Conservation (phyloP, 2,329 filamentous ascomycete species). For the Aspergillus arachidicola region DNA sequence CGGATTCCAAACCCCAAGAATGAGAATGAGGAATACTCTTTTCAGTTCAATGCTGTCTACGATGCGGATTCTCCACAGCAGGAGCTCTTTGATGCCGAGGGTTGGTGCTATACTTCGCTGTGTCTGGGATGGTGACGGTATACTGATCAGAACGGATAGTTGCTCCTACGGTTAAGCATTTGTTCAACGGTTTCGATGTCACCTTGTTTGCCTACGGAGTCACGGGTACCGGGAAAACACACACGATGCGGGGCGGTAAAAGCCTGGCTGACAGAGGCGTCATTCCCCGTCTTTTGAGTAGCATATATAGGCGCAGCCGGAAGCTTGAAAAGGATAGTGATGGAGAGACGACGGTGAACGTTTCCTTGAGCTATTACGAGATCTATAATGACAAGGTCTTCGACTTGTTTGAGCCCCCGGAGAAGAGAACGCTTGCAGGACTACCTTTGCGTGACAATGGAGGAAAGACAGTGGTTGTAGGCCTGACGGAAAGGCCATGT, state of each 20-base stretch:
- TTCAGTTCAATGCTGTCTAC: constrained; percentile 93
- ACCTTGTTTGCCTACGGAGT: constrained; percentile 93
- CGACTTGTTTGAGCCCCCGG: constrained; percentile 82
- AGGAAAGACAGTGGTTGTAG: constrained; percentile 84
- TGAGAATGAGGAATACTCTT: constrained; percentile 85
- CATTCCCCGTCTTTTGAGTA: constrained; percentile 81
- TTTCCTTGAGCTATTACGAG: constrained; percentile 88
- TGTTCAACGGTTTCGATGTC: constrained; percentile 81
- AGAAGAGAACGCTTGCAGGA: constrained; percentile 80
- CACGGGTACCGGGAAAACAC: constrained; percentile 91
- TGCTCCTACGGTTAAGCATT: constrained; percentile 82
- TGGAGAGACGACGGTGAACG: constrained; percentile 69
- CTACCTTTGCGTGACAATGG: constrained; percentile 82
- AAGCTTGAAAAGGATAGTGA: constrained; percentile 80
- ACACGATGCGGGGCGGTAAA: constrained; percentile 92
- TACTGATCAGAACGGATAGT: constrained; percentile 58
- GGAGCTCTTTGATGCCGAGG: constrained; percentile 84
- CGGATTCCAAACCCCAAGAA: constrained; percentile 95
- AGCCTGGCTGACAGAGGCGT: constrained; percentile 83
- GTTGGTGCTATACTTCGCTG: constrained; percentile 51
- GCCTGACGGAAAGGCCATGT: constrained; percentile 80
- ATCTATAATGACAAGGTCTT: constrained; percentile 97
- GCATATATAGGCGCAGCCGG: constrained; percentile 80
- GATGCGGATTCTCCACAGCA: constrained; percentile 79
- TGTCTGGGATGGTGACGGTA: constrained; percentile 4